Percentiles rank a stretch among this genome's conserved stretches.
Evolutionary conservation across 78 protist species (phyloP).

Genomic region (Dictyostelium intermedium): DNA sequence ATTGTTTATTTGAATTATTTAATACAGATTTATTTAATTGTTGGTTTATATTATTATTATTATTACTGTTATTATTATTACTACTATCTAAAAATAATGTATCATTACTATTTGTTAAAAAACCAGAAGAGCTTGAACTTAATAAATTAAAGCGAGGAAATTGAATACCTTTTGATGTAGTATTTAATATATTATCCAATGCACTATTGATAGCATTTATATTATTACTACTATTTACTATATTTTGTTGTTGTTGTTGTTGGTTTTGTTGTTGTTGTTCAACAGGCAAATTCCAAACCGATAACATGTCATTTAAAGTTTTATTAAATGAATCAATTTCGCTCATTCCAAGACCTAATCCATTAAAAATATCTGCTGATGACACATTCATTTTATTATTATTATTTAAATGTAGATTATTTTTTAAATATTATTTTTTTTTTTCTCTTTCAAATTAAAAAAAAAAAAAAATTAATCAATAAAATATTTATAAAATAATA

Average conservation of each 20-base stretch:
- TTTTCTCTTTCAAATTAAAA: not conserved
- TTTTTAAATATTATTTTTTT: not conserved
- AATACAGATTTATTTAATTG: slow-evolving; percentile 8
- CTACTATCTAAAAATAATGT: not conserved
- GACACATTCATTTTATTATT: slow-evolving; percentile 15
- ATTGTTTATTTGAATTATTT: not conserved
- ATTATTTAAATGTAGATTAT: not conserved
- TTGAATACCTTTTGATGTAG: not conserved
- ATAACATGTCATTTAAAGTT: slow-evolving; percentile 68
- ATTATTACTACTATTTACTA: not conserved
- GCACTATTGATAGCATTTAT: not conserved
- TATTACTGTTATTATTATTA: slow-evolving; percentile 2
- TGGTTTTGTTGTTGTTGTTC: not conserved
- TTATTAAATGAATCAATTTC: slow-evolving; percentile 72
- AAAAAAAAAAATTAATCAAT: not conserved
- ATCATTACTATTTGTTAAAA: not conserved
- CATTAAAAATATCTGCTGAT: slow-evolving; percentile 35
- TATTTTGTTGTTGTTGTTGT: not conserved
- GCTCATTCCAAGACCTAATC: slow-evolving; percentile 11
- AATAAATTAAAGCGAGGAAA: slow-evolving; percentile 3
- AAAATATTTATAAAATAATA: not conserved
- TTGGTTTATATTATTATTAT: not conserved
- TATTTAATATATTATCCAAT: slow-evolving; percentile 4
- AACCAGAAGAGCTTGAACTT: not conserved
- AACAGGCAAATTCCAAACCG: slow-evolving; percentile 22